Base-by-base conservation (phyloP, 2,329 filamentous ascomycete genomes). In the Decorospora gaudefroyi region DNA sequence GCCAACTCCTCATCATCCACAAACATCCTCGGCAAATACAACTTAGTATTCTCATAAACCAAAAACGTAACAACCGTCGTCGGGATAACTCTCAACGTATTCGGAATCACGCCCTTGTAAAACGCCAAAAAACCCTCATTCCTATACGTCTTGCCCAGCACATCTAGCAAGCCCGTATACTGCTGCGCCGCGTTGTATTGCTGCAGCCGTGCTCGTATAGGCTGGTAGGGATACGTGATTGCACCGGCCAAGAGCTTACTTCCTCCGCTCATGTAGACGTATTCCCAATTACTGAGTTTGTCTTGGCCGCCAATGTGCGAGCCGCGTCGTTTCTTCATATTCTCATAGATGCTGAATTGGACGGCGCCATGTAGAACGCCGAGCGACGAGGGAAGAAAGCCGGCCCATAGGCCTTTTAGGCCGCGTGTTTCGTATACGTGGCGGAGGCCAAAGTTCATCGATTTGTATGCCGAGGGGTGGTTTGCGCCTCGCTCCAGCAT, bases 31-130 rank as follows among this genome's bases (percentile, higher is more conserved):
- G 76, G 75, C 23, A 95, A 68, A 66, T 88, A 85, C 55, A 81
- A 83, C 72, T 87, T 90, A 47, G 87, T 85, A 70, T 97, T 97
- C 76, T 99, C 93, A 72, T 97, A 97, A 16, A 97, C 91, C 60
- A 99, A 72, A 67, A 99, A 97, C 1, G 92, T 97, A 40, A 96
- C 89, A 82, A 93, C 95, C 3, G 93, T 97, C 21, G 90, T 91
- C 3, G 93, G 93, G 70, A 99, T 77, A 18, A 97, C 93, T 49
- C 93, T 82, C 38, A 96, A 76, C n/a, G 96, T 80, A 55, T 92
- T 95, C 1, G 92, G 91, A 27, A 89, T 83, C 44, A 97, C n/a
- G 12, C 93, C 93, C 55, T 91, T 89, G 71, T 97, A 99, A 71
- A 96, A 97, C 0, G 92, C 92, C 7, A 80, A 74, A 21, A 87